Evolutionary conservation across 2,329 filamentous ascomycete species (phyloP), one percentile per base, ranked within the genome.

Genomic region (Calonectria naviculata): DNA sequence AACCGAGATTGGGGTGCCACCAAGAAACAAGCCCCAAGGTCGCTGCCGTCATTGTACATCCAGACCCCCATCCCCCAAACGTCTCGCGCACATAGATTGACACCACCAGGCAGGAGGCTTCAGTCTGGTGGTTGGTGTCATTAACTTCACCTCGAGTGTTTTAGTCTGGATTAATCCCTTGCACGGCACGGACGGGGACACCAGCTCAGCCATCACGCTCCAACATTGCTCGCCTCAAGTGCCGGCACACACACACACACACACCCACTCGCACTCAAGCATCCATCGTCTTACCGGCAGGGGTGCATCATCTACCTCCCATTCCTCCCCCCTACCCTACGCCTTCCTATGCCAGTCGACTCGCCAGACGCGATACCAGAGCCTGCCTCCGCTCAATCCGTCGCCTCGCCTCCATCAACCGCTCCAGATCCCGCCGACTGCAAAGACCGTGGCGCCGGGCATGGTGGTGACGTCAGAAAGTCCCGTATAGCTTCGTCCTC

Each of bases 381-480:
- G 52, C 34, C 52, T 34, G 21, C 21, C 52, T 58, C 52, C 52
- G 52, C 52, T 58, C 52, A 58, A 58, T 58, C 56, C 56, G 44
- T 65, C 36, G 24, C 46, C 46, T 24, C 46, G 21, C 26, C 47
- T 15, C 21, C 60, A 36, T 47, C 44, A 41, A 65, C 34, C 52
- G 47, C 28, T 61, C 19, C 46, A 42, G 58, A 49, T 67, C 65
- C 34, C 38, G 56, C 44, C 56, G 61, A 65, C 52, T 15, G 31
- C 41, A 70, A 64, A 62, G 34, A 60, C n/a, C 21, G 29, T 41
- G 44, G 42, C 56, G 41, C 62, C 74, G 68, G 76, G 44, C 62
- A 78, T 78, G 76, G 74, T 78, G 76, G 75, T 78, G 76, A 78
- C 76, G 73, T 78, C 74, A 78, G 74, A 71, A 60, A 65, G 58